Conservation (phyloP, 1,284 basidiomycete species). For the Pseudozyma pruni region DNA sequence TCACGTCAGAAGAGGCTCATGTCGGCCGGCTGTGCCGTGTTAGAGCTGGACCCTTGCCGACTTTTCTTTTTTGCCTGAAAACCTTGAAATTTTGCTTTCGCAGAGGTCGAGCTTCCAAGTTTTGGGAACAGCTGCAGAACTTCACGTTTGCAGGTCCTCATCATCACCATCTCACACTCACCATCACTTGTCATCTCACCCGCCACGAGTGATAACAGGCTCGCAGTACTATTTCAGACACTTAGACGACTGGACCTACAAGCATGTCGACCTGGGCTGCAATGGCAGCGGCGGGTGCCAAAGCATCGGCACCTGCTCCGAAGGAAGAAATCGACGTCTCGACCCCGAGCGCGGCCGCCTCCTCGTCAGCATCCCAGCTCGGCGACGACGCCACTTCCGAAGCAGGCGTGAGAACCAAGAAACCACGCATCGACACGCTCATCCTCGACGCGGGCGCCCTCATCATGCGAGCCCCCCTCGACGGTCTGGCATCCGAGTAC, state of each 20-base stretch:
- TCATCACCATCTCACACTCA: not conserved
- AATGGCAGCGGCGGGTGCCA: slow-evolving; percentile 34
- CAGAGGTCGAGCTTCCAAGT: slow-evolving; percentile 2
- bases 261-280: slow-evolving; percentile 44
- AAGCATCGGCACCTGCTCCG: slow-evolving; percentile 22
- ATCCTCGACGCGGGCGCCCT: slow-evolving; percentile 66
- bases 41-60: slow-evolving; percentile 20
- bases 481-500: slow-evolving; percentile 60
- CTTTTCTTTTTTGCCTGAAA: not conserved
- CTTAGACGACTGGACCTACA: not conserved
- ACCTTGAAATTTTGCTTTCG: slow-evolving; percentile 1
- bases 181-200: not conserved
- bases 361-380: slow-evolving; percentile 10
- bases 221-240: no score
- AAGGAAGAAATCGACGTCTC: slow-evolving; percentile 8
- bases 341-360: slow-evolving; percentile 13
- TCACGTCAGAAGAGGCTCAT: not conserved
- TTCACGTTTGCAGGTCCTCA: not conserved
- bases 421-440: slow-evolving; percentile 58
- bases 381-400: slow-evolving; percentile 6
- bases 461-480: slow-evolving; percentile 59
- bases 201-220: no score
- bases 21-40: slow-evolving; percentile 24
- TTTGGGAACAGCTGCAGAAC: slow-evolving; percentile 3
- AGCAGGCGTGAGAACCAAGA: slow-evolving; percentile 27